Evolutionary conservation across 108 stramenopile genomes (phyloP), one percentile per base, ranked within the genome.

Genomic region (Discostella pseudostelligera): DNA sequence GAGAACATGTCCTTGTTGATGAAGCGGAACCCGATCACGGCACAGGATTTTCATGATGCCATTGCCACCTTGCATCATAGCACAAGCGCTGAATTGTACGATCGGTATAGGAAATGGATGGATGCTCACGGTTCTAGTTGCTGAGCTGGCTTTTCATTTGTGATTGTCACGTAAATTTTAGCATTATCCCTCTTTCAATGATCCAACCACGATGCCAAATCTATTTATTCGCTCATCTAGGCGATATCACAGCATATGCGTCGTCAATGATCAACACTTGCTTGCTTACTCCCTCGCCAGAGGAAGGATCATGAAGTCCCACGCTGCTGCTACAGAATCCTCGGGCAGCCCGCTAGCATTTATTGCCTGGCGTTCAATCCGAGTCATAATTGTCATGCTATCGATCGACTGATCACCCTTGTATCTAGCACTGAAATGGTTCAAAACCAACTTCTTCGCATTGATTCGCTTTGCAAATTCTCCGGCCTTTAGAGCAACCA

Each of bases 351-450:
- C 85, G 24, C 86, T 81, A 1, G 90, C 86, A 54, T 82, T 79
- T 39, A 88, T 86, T 2, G 93, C 93, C 50, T 87, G 87, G 22
- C 72, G 59, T 65, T 94, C 93, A 24, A 94, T 91, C 25, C 88
- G 69, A 35, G 84, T 86, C 89, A 91, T 91, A 20, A 90, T 86
- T 19, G 86, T 85, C 25, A 94, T 60, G 50, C 84, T 85, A 10
- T 92, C 90, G 3, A 88, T 60, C 0, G 80, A 70, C 32, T 76
- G 70, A 60, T 94, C 93, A 6, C 93, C 93, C 70, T 84, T 88
- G 73, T 92, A 92, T 1, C 90, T 74, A 0, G 90, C 77, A 43
- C 82, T 84, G 74, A 95, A 92, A 67, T 95, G 94, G 59, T 89
- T 95, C 63, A 95, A 28, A 0, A 92, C 73, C 24, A 95, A 70